These are phyloP conservation scores for Puccinia novopanici DNA, from an alignment of 1,284 basidiomycete species.

Conservation along the genomic window DNA sequence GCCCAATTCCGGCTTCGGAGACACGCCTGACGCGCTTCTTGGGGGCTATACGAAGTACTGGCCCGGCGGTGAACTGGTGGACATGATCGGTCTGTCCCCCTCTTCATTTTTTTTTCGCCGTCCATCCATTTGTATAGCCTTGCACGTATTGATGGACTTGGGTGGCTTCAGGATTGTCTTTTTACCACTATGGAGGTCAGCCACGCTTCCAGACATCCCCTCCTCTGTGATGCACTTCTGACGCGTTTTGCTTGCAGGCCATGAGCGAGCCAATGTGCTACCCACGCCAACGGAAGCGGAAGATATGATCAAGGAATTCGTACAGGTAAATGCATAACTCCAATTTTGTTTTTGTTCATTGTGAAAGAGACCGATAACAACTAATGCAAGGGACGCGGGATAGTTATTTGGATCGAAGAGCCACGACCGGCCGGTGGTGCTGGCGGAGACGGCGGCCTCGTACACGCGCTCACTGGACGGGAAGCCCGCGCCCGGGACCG, in stretches of 20 bases:
- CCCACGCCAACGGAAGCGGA: constrained; percentile 34
- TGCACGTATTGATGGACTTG: neutral
- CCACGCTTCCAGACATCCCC: neutral
- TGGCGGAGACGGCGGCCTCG: constrained; percentile 32
- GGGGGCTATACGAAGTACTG: constrained; percentile 46
- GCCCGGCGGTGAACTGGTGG: constrained; percentile 33
- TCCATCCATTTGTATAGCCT: too few species aligned
- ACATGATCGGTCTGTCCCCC: constrained; percentile 30
- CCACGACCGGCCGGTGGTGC: constrained; percentile 19
- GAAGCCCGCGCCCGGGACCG: neutral
- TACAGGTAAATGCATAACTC: constrained; percentile 1
- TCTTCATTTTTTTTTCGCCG: too few species aligned
- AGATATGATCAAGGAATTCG: constrained; percentile 37
- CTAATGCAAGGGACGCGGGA: too few species aligned
- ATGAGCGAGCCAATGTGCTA: constrained; percentile 21
- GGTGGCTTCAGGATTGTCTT: constrained; percentile 17
- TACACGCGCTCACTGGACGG: constrained; percentile 30
- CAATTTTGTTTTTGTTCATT: neutral
- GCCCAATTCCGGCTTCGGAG: constrained; percentile 37
- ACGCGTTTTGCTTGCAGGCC: constrained; percentile 8
- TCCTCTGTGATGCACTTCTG: neutral
- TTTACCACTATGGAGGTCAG: constrained; percentile 50
- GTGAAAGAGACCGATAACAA: too few species aligned
- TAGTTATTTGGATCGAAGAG: constrained; percentile 25
- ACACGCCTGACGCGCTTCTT: constrained; percentile 6